A percentile compares a stretch with the other conserved stretches of the same genome.
Evolutionary conservation across 2,329 filamentous ascomycete species (phyloP).

Genomic region (Fusarium multiceps): DNA sequence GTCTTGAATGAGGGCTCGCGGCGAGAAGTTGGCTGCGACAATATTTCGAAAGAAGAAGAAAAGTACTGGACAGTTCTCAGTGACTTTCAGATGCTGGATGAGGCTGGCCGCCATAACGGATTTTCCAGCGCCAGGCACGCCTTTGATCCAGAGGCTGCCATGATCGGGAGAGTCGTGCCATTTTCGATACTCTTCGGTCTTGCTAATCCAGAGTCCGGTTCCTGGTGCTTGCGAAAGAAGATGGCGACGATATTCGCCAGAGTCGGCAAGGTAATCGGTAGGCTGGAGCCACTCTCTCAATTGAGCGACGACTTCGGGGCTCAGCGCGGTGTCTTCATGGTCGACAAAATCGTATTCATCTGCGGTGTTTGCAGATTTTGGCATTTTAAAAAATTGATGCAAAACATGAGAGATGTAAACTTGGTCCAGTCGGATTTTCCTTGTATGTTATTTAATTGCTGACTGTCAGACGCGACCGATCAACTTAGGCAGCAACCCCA

Average conservation of each 20-base stretch:
- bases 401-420: not conserved
- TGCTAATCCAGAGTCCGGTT: constrained; percentile 43
- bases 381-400: constrained; percentile 8
- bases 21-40: constrained; percentile 37
- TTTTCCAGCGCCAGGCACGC: constrained; percentile 46
- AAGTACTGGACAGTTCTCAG: constrained; percentile 30
- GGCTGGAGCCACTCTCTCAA: constrained; percentile 46
- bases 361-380: constrained; percentile 23
- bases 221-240: constrained; percentile 41
- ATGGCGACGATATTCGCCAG: constrained; percentile 44
- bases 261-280: constrained; percentile 45
- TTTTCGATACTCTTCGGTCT: constrained; percentile 40
- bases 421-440: not conserved
- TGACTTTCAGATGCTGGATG: constrained; percentile 36
- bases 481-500: not conserved
- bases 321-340: constrained; percentile 28
- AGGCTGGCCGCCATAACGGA: constrained; percentile 40
- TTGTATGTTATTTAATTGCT: not conserved
- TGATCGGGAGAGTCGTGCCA: constrained; percentile 41
- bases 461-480: not conserved
- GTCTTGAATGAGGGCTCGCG: constrained; percentile 39
- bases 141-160: constrained; percentile 44
- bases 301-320: constrained; percentile 20
- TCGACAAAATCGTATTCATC: constrained; percentile 38
- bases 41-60: constrained; percentile 45